These are phyloP conservation scores for Sanguinoderma infundibulare DNA, from an alignment of 1,284 basidiomycete species.

Conservation along the genomic window DNA sequence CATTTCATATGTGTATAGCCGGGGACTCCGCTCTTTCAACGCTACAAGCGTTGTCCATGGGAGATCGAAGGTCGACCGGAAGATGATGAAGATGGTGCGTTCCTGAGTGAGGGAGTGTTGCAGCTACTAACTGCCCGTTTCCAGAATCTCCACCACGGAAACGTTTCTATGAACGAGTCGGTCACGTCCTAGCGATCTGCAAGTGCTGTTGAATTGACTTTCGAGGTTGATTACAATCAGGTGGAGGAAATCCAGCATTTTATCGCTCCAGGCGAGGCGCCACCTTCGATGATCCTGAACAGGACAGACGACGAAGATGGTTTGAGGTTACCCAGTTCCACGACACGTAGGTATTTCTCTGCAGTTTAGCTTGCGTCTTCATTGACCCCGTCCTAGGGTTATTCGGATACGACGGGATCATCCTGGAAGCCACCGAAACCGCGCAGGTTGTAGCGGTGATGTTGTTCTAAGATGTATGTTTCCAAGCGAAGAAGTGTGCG, in stretches of 20 bases:
- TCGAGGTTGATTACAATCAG: slow-evolving; percentile 37
- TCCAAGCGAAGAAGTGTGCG: too few relatives aligned
- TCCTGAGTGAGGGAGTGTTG: slow-evolving; percentile 4
- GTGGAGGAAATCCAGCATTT: slow-evolving; percentile 80
- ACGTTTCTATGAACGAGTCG: slow-evolving; percentile 68
- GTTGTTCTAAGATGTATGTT: slow-evolving; percentile 51
- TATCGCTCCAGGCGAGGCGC: slow-evolving; percentile 66
- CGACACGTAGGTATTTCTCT: slow-evolving; percentile 59
- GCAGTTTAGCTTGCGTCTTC: neutral
- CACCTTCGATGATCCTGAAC: slow-evolving; percentile 86
- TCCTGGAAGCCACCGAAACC: slow-evolving; percentile 79
- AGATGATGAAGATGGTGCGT: slow-evolving; percentile 75
- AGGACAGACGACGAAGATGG: slow-evolving; percentile 82
- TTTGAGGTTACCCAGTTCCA: slow-evolving; percentile 70
- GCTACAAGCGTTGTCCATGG: slow-evolving; percentile 90
- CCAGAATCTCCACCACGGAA: slow-evolving; percentile 70
- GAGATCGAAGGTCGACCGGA: slow-evolving; percentile 74
- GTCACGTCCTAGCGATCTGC: neutral
- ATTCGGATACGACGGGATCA: slow-evolving; percentile 81
- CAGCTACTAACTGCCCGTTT: neutral
- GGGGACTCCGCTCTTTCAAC: slow-evolving; percentile 85
- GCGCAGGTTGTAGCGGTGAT: slow-evolving; percentile 78
- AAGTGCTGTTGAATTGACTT: neutral
- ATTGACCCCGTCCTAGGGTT: slow-evolving; percentile 48
- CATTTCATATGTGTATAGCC: slow-evolving; percentile 51